Evolutionary conservation across 2,329 filamentous ascomycete species (phyloP), one percentile per base, ranked within the genome.

Genomic region (Nothophoma quercina): DNA sequence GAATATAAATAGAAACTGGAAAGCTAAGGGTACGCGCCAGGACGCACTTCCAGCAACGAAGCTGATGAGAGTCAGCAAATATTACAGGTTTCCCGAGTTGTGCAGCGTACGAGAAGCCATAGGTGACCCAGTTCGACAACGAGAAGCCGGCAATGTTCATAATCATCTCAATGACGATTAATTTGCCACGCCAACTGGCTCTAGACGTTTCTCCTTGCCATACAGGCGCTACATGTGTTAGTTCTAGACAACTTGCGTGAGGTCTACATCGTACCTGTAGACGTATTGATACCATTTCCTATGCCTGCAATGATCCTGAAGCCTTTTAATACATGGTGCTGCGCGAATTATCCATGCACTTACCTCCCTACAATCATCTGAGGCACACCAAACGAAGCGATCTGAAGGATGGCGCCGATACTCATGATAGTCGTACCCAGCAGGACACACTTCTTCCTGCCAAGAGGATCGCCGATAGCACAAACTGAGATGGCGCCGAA

Each of bases 201-300:
- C 70, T 77, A 76, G 79, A 77, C 0, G 79, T 82, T 57, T 83
- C 81, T 4, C 78, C 77, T 62, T 83, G 80, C 79, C 80, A 83
- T 3, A 82, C 75, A 1, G 80, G 79, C 1, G 78, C 79, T 28
- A 72, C 75, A 0, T 70, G 66, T 0, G 75, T 80, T 16, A 59
- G 44, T 29, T 4, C 18, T 1, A 3, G n/a, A n/a, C 12, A n/a
- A 0, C 4, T 7, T 23, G 9, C 9, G 5, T 15, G 1, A 18
- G n/a, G 16, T 13, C 73, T 76, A 2, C 78, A 26, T 7, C 73
- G 4, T 78, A 79, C 6, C 79, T 8, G 78, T 80, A 0, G 78
- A 73, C 0, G 79, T 82, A 52, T 82, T 82, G 45, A 83, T 73
- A 10, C 80, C 80, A 52, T 82, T 82, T 1, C 80, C 80, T 8